Base-by-base conservation (phyloP, 2,329 filamentous ascomycete genomes). In the Lithohypha guttulata region DNA sequence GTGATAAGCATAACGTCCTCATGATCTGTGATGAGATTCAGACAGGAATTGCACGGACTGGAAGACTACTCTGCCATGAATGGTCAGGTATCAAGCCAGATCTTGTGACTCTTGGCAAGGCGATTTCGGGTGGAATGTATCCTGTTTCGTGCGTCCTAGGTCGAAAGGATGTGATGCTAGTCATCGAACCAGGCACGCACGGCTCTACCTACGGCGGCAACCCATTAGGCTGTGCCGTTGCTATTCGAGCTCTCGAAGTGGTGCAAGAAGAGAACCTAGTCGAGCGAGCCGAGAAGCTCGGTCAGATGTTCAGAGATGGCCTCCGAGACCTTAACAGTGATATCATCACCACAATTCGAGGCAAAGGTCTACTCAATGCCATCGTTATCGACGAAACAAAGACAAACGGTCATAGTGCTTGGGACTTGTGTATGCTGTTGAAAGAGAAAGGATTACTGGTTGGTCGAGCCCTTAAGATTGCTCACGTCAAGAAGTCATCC, bases 131-230 rank as follows among this genome's bases (percentile, higher is more conserved):
- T 48, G 91, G 91, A 61, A 91, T 96, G 81, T 98, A 98, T 65
- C 91, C 91, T n/a, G 91, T 98, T 42, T 94, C 86, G 45, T 86
- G 81, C 54, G 87, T 98, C 34, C 71, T 98, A 37, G 81, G 82
- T 46, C 79, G 79, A 54, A 86, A 81, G 64, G 87, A 95, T 42
- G 71, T 96, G 48, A 95, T 98, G 87, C 74, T 95, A 50, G 91
- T 89, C 7, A 72, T 98, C 48, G 91, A 98, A 70, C 84, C 91
- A 18, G 91, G 91, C 44, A 96, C 91, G 18, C 91, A 98, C 63
- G 91, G 91, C 34, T 94, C 85, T 28, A 98, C 91, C n/a, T 98
- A 96, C 57, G 91, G 91, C 45, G 91, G 91, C 35, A 98, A 98
- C 65, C 91, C 91, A 13, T 71, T 98, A 9, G 91, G 87, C 17